Percentiles rank a stretch among this genome's conserved stretches.
Evolutionary conservation across 2,329 filamentous ascomycete genomes (phyloP).

Genomic region (Fusarium nelsonii): DNA sequence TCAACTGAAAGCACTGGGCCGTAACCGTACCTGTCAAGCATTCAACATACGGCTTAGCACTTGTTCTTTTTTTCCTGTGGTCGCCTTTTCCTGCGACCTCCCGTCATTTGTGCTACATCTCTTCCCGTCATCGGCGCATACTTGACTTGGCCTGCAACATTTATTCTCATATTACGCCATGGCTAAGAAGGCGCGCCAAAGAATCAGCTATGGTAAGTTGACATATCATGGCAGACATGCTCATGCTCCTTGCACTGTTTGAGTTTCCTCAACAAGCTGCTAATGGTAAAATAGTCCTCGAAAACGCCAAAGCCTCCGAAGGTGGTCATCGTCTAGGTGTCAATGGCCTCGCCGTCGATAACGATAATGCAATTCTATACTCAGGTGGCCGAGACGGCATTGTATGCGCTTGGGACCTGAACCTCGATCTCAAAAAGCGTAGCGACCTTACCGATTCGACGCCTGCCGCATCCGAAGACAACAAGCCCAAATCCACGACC

Average conservation of each 20-base stretch:
- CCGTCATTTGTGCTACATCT: constrained; percentile 34
- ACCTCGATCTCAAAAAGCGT: constrained; percentile 70
- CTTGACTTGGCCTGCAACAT: constrained; percentile 14
- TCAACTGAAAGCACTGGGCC: background rate
- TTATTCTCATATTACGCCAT: constrained; percentile 55
- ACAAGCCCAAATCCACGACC: constrained; percentile 61
- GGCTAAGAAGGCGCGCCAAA: constrained; percentile 77
- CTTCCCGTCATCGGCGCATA: constrained; percentile 37
- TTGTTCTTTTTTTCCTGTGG: constrained; percentile 4
- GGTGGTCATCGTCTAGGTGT: constrained; percentile 94
- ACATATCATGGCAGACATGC: constrained; percentile 1
- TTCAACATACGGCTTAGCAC: constrained; percentile 13
- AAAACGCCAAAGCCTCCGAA: constrained; percentile 68
- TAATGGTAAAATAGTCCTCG: constrained; percentile 61
- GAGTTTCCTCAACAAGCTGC: background rate
- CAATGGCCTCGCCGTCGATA: constrained; percentile 92
- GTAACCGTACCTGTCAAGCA: background rate
- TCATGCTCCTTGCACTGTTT: background rate
- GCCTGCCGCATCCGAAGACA: constrained; percentile 46
- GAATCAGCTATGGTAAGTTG: constrained; percentile 75
- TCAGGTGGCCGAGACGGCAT: constrained; percentile 95
- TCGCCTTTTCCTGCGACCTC: constrained; percentile 29
- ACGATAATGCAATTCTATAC: constrained; percentile 86
- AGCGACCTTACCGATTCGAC: constrained; percentile 47
- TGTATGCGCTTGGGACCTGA: constrained; percentile 94